These are phyloP conservation scores for Leccinum olivaceopallidum DNA, from an alignment of 768 basidiomycete genomes.

Conservation along the genomic window DNA sequence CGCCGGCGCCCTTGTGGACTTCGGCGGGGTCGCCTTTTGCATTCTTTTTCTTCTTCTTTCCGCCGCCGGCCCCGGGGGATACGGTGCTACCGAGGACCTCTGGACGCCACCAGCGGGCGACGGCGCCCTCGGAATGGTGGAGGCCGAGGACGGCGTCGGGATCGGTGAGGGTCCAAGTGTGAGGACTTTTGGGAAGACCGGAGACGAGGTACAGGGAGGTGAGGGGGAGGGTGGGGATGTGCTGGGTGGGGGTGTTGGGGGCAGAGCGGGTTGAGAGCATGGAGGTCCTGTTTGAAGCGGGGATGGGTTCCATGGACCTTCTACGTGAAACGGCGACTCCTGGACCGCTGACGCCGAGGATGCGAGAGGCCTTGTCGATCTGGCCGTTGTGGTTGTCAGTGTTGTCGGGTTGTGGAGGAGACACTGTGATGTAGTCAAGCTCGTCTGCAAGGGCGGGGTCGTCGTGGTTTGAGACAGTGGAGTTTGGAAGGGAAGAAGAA, in stretches of 20 bases:
- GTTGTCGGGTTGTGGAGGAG: constrained; percentile 18
- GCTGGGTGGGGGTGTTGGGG: constrained; percentile 51
- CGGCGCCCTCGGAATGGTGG: constrained; percentile 82
- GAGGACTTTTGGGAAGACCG: constrained; percentile 84
- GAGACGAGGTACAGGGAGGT: constrained; percentile 86
- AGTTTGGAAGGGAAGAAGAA: constrained; percentile 15
- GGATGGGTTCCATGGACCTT: constrained; percentile 83
- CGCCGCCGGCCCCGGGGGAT: constrained; percentile 80
- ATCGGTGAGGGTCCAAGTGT: constrained; percentile 89
- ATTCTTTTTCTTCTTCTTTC: constrained; percentile 68
- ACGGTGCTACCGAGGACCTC: constrained; percentile 89
- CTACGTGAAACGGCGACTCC: constrained; percentile 43
- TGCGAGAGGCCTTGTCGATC: constrained; percentile 74
- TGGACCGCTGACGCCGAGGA: constrained; percentile 58
- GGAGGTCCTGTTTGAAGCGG: constrained; percentile 72
- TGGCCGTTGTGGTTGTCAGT: constrained; percentile 33
- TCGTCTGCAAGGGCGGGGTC: constrained; percentile 57
- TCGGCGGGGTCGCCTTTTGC: constrained; percentile 56
- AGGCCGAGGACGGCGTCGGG: constrained; percentile 79
- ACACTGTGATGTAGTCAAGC: constrained; percentile 70
- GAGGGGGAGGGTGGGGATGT: constrained; percentile 70
- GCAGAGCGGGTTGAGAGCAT: constrained; percentile 66
- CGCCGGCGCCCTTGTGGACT: constrained; percentile 72
- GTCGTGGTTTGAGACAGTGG: constrained; percentile 9
- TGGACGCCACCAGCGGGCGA: constrained; percentile 76